Conservation (phyloP, 2,329 filamentous ascomycete species). For the Talaromyces sp. region DNA sequence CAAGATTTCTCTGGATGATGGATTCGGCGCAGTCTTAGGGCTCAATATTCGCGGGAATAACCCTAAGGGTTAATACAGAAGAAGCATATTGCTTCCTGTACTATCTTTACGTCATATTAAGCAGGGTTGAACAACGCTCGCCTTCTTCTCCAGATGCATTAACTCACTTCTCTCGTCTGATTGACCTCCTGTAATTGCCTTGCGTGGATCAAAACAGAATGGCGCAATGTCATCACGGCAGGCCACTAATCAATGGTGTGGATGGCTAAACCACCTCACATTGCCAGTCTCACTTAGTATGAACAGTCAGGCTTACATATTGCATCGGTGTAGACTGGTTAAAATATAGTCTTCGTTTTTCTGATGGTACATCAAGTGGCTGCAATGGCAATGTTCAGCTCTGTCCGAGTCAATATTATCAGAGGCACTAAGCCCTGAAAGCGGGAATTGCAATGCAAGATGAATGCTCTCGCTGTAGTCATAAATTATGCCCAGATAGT, state of each 20-base stretch:
- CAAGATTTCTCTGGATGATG: not conserved
- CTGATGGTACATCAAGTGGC: not conserved
- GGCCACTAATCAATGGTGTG: not conserved
- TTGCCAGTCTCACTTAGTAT: not conserved
- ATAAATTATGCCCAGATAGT: too few relatives aligned
- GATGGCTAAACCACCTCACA: not conserved
- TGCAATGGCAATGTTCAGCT: not conserved
- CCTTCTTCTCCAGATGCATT: not conserved
- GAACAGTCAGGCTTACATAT: not conserved
- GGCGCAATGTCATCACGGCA: not conserved
- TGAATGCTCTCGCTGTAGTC: not conserved
- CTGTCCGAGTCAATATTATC: not conserved
- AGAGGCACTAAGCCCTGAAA: not conserved
- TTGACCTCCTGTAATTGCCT: not conserved
- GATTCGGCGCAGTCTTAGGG: not conserved
- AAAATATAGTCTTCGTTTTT: not conserved
- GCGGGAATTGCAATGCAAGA: not conserved
- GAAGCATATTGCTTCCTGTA: too few relatives aligned
- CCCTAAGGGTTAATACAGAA: not conserved
- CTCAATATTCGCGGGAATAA: not conserved
- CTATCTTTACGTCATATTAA: not conserved
- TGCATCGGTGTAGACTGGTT: not conserved
- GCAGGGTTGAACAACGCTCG: not conserved
- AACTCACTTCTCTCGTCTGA: not conserved
- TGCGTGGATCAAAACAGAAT: not conserved